phyloP scores from a whole-genome alignment of 371 early-diverging fungal genomes.

The Amoeboaphelidium protococcarum region DNA sequence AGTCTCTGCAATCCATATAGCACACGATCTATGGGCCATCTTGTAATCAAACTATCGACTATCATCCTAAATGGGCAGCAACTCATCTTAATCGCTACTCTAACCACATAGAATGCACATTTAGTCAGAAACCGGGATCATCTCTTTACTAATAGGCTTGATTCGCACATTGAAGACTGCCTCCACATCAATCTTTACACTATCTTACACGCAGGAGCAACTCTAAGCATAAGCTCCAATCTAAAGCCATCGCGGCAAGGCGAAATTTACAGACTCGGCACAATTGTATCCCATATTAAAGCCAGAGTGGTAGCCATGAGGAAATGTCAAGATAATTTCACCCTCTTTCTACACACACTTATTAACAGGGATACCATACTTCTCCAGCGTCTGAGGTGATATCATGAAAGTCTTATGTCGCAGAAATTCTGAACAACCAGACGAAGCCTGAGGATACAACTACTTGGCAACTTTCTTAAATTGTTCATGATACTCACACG shows the following conservation, averaged over 20 bases:
- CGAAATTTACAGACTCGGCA: slow-evolving; percentile 89
- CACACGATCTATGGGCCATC: background rate
- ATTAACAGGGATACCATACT: slow-evolving; percentile 29
- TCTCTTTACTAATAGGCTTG: too few relatives aligned
- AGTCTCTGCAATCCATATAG: background rate
- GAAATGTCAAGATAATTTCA: slow-evolving; percentile 77
- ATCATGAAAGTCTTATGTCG: slow-evolving; percentile 72
- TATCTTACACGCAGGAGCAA: slow-evolving; percentile 57
- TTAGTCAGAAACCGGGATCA: too few relatives aligned
- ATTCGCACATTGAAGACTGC: slow-evolving; percentile 11
- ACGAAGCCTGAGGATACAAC: slow-evolving; percentile 41
- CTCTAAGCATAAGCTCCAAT: slow-evolving; percentile 48
- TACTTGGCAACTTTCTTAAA: slow-evolving; percentile 47
- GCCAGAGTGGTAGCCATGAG: slow-evolving; percentile 72
- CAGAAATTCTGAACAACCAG: slow-evolving; percentile 56
- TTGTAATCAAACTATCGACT: background rate
- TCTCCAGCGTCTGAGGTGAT: slow-evolving; percentile 40
- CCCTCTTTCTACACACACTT: slow-evolving; percentile 56
- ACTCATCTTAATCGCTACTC: too few relatives aligned
- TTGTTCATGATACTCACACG: slow-evolving; percentile 25
- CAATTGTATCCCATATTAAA: slow-evolving; percentile 84
- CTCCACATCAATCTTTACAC: slow-evolving; percentile 56
- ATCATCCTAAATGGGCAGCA: background rate
- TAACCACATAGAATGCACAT: too few relatives aligned
- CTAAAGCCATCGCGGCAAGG: slow-evolving; percentile 58